phyloP scores from a whole-genome alignment of 164 flowering plant species.

The Cinnamomum chago region DNA sequence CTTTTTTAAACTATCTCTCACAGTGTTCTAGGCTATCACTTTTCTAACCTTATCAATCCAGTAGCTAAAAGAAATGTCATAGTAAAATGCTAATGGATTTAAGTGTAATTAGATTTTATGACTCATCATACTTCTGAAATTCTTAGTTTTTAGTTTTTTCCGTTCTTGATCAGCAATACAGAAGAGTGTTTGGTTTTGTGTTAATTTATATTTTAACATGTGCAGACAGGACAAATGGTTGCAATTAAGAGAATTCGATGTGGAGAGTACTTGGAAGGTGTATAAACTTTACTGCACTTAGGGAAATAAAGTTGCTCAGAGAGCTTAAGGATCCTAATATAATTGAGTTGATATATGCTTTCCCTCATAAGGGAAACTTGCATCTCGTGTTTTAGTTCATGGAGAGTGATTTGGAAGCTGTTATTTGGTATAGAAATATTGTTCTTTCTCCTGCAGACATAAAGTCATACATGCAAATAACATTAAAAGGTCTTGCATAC shows the following conservation, averaged over 20 bases:
- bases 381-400: slow-evolving; percentile 96
- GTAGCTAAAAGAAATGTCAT: too few species aligned
- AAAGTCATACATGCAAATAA: slow-evolving; percentile 90
- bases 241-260: slow-evolving; percentile 95
- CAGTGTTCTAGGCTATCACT: too few species aligned
- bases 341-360: slow-evolving; percentile 87
- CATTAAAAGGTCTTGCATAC: slow-evolving; percentile 80
- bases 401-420: slow-evolving; percentile 97
- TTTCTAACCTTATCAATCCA: too few species aligned
- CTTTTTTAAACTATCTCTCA: too few species aligned
- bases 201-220: neutral
- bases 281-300: slow-evolving; percentile 84
- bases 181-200: neutral
- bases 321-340: slow-evolving; percentile 91
- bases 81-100: too few species aligned
- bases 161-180: too few species aligned
- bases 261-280: slow-evolving; percentile 94
- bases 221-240: slow-evolving; percentile 77
- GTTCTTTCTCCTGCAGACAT: slow-evolving; percentile 87
- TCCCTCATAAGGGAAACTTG: slow-evolving; percentile 90
- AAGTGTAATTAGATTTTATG: too few species aligned
- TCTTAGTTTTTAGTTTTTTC: too few species aligned
- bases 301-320: slow-evolving; percentile 90
- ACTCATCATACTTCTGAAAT: too few species aligned
- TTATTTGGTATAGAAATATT: slow-evolving; percentile 85